Evolutionary conservation across 2,329 filamentous ascomycete species (phyloP).

Genomic region (Beauveria varroae): DNA sequence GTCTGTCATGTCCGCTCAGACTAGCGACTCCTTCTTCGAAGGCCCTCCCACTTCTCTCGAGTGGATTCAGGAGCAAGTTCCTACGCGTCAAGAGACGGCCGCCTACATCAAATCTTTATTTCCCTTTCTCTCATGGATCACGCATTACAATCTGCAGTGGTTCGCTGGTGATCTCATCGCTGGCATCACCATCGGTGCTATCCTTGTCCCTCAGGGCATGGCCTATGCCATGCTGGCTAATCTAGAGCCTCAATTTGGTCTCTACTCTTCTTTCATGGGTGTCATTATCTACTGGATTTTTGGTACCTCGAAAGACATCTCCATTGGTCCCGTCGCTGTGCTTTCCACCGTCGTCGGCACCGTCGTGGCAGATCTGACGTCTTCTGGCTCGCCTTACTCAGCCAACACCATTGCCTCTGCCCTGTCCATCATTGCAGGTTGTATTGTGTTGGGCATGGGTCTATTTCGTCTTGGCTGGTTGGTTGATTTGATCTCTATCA

Average conservation of each 20-base stretch:
- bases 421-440: slow-evolving; percentile 69
- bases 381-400: slow-evolving; percentile 47
- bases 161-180: slow-evolving; percentile 82
- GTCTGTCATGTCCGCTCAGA: slow-evolving; percentile 67
- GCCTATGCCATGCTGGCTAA: slow-evolving; percentile 82
- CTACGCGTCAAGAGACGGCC: slow-evolving; percentile 44
- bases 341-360: slow-evolving; percentile 87
- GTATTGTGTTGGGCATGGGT: slow-evolving; percentile 71
- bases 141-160: slow-evolving; percentile 85
- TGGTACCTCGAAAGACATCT: slow-evolving; percentile 83
- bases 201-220: slow-evolving; percentile 94
- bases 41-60: slow-evolving; percentile 68
- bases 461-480: slow-evolving; percentile 78
- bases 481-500: slow-evolving; percentile 85
- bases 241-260: slow-evolving; percentile 72
- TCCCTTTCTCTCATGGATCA: slow-evolving; percentile 85
- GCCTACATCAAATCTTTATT: slow-evolving; percentile 68
- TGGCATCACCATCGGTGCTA: slow-evolving; percentile 51
- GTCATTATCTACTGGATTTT: slow-evolving; percentile 73
- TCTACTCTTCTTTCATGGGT: slow-evolving; percentile 77
- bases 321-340: slow-evolving; percentile 92
- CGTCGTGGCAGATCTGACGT: slow-evolving; percentile 59
- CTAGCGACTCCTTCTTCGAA: slow-evolving; percentile 74
- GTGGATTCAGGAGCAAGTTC: slow-evolving; percentile 60
- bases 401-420: slow-evolving; percentile 67